These are phyloP conservation scores for Porphyridium purpureum DNA, from an alignment of 23 red algal species.

Conservation along the genomic window DNA sequence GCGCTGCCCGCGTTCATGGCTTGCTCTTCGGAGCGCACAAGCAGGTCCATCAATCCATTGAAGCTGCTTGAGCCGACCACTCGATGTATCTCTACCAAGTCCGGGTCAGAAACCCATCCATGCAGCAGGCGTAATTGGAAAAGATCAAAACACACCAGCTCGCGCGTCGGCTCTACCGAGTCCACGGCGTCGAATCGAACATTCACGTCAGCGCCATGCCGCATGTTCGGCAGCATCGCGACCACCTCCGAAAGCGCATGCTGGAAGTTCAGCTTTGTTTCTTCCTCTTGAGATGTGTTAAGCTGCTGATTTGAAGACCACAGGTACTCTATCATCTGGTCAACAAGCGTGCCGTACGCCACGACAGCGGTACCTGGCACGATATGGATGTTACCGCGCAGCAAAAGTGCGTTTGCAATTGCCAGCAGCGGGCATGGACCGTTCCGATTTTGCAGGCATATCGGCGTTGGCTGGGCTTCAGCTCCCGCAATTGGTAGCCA, in stretches of 20 bases:
- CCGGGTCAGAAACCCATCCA: slow-evolving; percentile 58
- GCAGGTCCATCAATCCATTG: slow-evolving; percentile 50
- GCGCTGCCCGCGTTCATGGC: not conserved
- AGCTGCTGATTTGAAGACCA: slow-evolving; percentile 1
- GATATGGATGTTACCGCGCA: slow-evolving; percentile 24
- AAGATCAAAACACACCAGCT: slow-evolving; percentile 50
- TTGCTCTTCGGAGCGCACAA: slow-evolving; percentile 11
- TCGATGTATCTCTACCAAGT: slow-evolving; percentile 9
- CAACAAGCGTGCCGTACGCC: slow-evolving; percentile 28
- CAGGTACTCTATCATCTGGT: slow-evolving; percentile 36
- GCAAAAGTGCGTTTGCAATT: slow-evolving; percentile 38
- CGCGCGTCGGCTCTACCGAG: slow-evolving; percentile 42
- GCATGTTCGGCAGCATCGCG: slow-evolving; percentile 30
- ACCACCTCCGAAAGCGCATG: slow-evolving; percentile 55
- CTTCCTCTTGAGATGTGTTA: no score
- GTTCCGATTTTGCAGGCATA: slow-evolving; percentile 64
- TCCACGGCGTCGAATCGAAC: slow-evolving; percentile 29
- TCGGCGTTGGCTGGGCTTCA: slow-evolving; percentile 1
- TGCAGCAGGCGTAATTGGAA: slow-evolving; percentile 66
- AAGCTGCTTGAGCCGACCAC: slow-evolving; percentile 21
- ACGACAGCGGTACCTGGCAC: slow-evolving; percentile 15
- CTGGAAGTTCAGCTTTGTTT: slow-evolving; percentile 9
- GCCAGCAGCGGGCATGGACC: slow-evolving; percentile 83
- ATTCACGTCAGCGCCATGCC: slow-evolving; percentile 46
- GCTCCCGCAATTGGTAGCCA: no score